Evolutionary conservation across 805 yeast species (phyloP).

Genomic region (Saccharomyces jurei): DNA sequence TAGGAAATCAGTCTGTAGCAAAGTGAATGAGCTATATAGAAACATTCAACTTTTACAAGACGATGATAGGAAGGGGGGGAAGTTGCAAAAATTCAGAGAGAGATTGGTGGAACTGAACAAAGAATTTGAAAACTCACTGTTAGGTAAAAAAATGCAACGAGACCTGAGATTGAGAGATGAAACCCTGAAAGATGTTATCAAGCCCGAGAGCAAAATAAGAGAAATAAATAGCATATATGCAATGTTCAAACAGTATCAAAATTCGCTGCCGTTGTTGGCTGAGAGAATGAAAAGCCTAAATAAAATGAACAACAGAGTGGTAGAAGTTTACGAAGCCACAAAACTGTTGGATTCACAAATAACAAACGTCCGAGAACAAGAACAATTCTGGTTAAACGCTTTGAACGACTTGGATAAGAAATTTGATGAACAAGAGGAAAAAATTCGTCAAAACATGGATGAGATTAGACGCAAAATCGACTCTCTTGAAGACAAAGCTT

Average conservation of each 20-base stretch:
- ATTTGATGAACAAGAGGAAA: constrained; percentile 10
- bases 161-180: constrained; percentile 5
- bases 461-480: background rate
- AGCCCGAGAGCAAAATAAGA: constrained; percentile 20
- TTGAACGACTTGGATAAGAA: constrained; percentile 11
- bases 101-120: constrained; percentile 20
- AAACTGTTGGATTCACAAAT: constrained; percentile 16
- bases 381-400: constrained; percentile 23
- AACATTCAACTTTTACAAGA: constrained; percentile 23
- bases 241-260: constrained; percentile 10
- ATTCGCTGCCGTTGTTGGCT: constrained; percentile 22
- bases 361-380: constrained; percentile 15
- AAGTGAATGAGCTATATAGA: constrained; percentile 26
- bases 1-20: constrained; percentile 7
- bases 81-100: constrained; percentile 13
- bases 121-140: constrained; percentile 21
- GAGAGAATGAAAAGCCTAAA: constrained; percentile 22
- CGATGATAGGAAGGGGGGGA: constrained; percentile 12
- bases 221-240: constrained; percentile 18
- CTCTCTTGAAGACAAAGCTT: background rate
- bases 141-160: constrained; percentile 10
- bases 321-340: constrained; percentile 11
- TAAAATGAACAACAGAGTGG: constrained; percentile 16
- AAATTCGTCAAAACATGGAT: background rate
- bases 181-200: constrained; percentile 11